Evolutionary conservation across 2,329 filamentous ascomycete species (phyloP), one percentile per base, ranked within the genome.

Genomic region (Dactylellina drechsleri): DNA sequence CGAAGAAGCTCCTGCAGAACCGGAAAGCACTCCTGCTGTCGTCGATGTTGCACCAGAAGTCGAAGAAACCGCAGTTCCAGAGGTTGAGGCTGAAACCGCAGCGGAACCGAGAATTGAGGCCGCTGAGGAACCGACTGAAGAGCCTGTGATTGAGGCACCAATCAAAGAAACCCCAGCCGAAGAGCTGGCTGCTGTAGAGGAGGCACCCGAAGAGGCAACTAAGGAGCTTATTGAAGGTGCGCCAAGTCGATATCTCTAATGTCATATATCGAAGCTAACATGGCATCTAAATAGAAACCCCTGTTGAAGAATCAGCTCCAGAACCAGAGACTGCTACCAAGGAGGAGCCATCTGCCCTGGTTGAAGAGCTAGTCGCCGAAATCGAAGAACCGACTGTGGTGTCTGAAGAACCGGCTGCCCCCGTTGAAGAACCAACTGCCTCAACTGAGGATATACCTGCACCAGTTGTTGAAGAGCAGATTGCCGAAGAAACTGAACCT

Each of bases 41-140:
- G 59, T 59, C n/a, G n/a, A 26, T n/a, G 53, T 43, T 50, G 60
- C 65, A 31, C 59, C 60, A 54, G 59, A 59, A 20, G 36, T 12
- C 13, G 36, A 20, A 20, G 20, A 43, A 4, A n/a, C 23, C 1
- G 50, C 12, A 10, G 5, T 47, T n/a, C 61, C 31, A 47, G 61
- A 65, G 8, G 13, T n/a, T 47, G 50, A 56, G 23, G 50, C 40
- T 18, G 41, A 45, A 20, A 18, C 23, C 18, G 41, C 23, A 10
- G n/a, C 57, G 47, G 56, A 47, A 23, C 13, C 56, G 4, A 12
- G 18, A 15, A 26, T 41, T 31, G 66, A 62, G 26, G n/a, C 52
- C 16, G 40, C 36, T 15, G 43, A 47, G 43, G 8, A 47, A 12
- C 10, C 23, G 15, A 28, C 20, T 50, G 58, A 61, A 40, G 26